Evolutionary conservation across 768 basidiomycete species (phyloP), one percentile per base, ranked within the genome.

Genomic region (Mrakia hoshinonis): DNA sequence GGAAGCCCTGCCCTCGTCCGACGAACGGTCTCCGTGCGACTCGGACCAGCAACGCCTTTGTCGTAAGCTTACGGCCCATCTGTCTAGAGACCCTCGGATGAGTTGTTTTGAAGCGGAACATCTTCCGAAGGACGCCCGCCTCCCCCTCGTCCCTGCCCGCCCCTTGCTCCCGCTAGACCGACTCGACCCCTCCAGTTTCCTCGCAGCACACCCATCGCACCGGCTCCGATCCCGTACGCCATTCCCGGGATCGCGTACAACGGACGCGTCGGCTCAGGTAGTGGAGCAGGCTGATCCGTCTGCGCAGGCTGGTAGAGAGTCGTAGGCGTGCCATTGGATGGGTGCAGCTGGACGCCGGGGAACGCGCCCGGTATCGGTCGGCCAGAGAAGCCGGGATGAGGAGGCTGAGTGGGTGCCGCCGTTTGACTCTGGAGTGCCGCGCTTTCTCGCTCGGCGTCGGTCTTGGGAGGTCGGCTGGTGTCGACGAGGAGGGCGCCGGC

Each of bases 401-500:
- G 69, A 10, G 69, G 61, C 4, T 51, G 6, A 9, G 62, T n/a
- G 6, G 60, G n/a, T 48, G 39, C 48, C 5, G 31, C n/a, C 18
- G 34, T 1, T 12, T 10, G 3, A 18, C 9, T 2, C 1, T 15
- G 22, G 58, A n/a, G 9, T 2, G 54, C 51, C 52, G 20, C 13
- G 4, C 22, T 48, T 12, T 15, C 64, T 52, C 49, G 31, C 24
- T 58, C 15, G 0, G 26, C 13, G 2, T 34, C 24, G 38, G 51
- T n/a, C 7, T 49, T 29, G 2, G 49, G 34, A 11, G 70, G 13
- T 6, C 9, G 22, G 24, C 24, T 64, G 49, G 58, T 52, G 48
- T 71, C 55, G 47, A 71, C 52, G 4, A 64, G 51, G 11, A 71
- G 54, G 24, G 70, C 70, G 29, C 70, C 70, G 31, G 70, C 67